Base-by-base conservation (phyloP, 768 basidiomycete genomes). In the Rhizopogon sp. region DNA sequence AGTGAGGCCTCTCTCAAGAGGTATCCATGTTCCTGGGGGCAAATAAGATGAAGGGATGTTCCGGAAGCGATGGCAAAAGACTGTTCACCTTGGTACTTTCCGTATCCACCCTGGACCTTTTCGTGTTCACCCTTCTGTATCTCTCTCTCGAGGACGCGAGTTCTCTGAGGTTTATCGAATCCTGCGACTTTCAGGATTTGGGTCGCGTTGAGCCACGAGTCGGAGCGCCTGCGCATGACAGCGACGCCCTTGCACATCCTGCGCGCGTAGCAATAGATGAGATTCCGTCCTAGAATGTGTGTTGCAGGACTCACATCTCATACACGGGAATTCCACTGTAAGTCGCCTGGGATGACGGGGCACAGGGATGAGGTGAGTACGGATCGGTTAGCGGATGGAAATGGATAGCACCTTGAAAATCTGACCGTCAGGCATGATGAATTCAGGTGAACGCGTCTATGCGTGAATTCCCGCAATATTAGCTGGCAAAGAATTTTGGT, bases 131-230 rank as follows among this genome's bases (percentile, higher is more conserved):
- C 97, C 69, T 98, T 98, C 70, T 99, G 97, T 6, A 99, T 87
- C 73, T 99, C 97, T 60, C 97, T 84, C 72, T 99, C 97, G 43
- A 99, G 80, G 14, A 99, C 95, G 53, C 97, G 86, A 56, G 97
- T 99, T 47, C 97, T 79, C 68, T 98, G 97, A 1, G 97, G 97
- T 70, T 99, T 99, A 75, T 99, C 97, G 63, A 98, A 98, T 9
- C 96, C 97, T 29, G 95, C 97, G 62, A 99, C 96, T 71, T 99
- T 99, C 66, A 99, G 83, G 60, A 99, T 97, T 69, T 96, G 93
- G 1, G 97, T 99, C 72, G 97, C 97, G 81, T 99, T 99, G 55
- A 99, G 80, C 91, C 97, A 99, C 41, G 89, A 90, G 74, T 99
- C 97, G 39, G 91, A 81, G 68, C 94, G 88, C 64, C 97, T 82